Evolutionary conservation across 148 eudicot genomes (phyloP), one percentile per base, ranked within the genome.

Genomic region (Spergularia bocconei): DNA sequence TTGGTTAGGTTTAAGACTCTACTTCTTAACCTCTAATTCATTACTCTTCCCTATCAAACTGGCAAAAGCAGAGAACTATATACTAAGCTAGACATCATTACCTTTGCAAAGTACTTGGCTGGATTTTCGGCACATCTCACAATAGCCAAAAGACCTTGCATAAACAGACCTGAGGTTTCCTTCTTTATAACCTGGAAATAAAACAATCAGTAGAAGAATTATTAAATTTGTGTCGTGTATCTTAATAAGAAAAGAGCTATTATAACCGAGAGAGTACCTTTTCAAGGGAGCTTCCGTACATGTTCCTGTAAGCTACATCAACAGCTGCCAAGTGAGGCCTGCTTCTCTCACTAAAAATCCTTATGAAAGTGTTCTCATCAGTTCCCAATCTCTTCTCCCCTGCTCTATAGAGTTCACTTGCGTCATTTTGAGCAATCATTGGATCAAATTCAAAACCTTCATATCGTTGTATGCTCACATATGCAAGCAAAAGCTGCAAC

Each of bases 351-450:
- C 85, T 82, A 61, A 95, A 92, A 69, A 90, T 72, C 74, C 85
- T 78, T 36, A 87, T 88, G 77, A 95, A 92, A 52, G 88, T 86
- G 77, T 79, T 72, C 82, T 92, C 96, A 73, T 95, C 98, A 54
- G 97, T 95, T 72, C 97, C 98, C 72, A 89, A 19, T 71, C 66
- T 92, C 83, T 88, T 95, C 83, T 95, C 98, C 79, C 96, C 98
- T 25, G 98, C 98, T 80, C 82, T 90, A 75, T 56, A 89, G 50
- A 95, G 91, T 59, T 86, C 76, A 74, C 81, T 92, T 70, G 97
- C 96, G 79, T 92, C 98, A 67, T 79, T 83, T 53, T 87, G 93
- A 61, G 73, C 91, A 74, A 85, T 82, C 70, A 48, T 66, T 60
- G 79, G 75, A 67, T 92, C 96, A 73, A 89, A 81, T 80, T 92